A percentile compares a stretch with the other conserved stretches of the same genome.
These are phyloP conservation scores for Cordyceps tenuipes DNA, from an alignment of 2,329 filamentous ascomycete genomes.

Conservation along the genomic window DNA sequence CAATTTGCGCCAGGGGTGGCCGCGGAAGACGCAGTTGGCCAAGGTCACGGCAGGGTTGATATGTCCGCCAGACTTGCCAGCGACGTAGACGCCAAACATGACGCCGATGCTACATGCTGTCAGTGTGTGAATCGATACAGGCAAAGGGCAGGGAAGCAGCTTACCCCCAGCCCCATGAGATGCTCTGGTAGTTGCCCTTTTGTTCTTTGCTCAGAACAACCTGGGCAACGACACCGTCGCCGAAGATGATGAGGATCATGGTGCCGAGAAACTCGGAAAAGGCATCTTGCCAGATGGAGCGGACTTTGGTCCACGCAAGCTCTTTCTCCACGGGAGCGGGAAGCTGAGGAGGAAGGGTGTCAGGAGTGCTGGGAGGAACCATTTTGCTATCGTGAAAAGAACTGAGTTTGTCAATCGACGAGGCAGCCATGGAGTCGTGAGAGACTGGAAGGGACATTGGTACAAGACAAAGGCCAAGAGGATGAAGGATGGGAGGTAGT, in stretches of 20 bases:
- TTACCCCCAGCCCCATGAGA: constrained; percentile 43
- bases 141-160: constrained; percentile 14
- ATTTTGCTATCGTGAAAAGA: constrained; percentile 25
- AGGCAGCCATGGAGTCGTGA: constrained; percentile 26
- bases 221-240: constrained; percentile 63
- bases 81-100: constrained; percentile 62
- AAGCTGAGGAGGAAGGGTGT: constrained; percentile 11
- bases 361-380: constrained; percentile 16
- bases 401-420: constrained; percentile 25
- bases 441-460: constrained; percentile 23
- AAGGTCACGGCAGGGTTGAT: constrained; percentile 66
- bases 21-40: constrained; percentile 58
- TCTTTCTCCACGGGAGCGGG: constrained; percentile 17
- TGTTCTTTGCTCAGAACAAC: constrained; percentile 46
- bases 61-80: constrained; percentile 57
- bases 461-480: constrained; percentile 12
- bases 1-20: constrained; percentile 60
- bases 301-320: constrained; percentile 43
- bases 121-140: not conserved
- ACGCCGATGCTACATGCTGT: constrained; percentile 46
- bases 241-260: constrained; percentile 61
- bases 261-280: constrained; percentile 62
- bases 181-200: constrained; percentile 42
- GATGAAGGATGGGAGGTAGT: not conserved
- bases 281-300: constrained; percentile 44